Evolutionary conservation across 2,329 filamentous ascomycete species (phyloP), one percentile per base, ranked within the genome.

Genomic region (Cladophialophora carrionii): DNA sequence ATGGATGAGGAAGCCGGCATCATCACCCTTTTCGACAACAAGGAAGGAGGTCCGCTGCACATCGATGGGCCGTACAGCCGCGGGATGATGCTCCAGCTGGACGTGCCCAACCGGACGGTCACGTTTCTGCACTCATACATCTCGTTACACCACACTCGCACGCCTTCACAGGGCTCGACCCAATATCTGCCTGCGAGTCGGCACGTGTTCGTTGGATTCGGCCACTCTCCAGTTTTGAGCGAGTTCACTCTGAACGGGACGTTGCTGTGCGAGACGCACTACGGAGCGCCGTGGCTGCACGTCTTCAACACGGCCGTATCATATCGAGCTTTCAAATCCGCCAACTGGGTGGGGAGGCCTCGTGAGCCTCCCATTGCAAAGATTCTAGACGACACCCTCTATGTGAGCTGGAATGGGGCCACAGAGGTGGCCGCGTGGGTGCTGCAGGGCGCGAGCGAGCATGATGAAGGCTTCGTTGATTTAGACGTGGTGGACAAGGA

Each of bases 191-290:
- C 75, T 0, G 65, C 64, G 22, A 57, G 22, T 6, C 78, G 77
- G 8, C 82, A 84, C 68, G 75, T 78, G 1, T 73, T 85, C 14
- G 75, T 84, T 8, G 81, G 79, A 31, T 85, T 79, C 77, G 82
- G 84, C 10, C 79, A 81, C n/a, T 77, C 77, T 12, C 80, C 82
- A 1, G 78, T 80, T 0, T 80, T 79, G 62, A 82, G 78, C 12
- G 83, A 86, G 69, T 84, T 83, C 69, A 61, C 55, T 14, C 31
- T 56, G 29, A 57, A 67, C 26, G 76, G 75, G 17, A 71, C 72
- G 7, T 72, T 81, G 3, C 75, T 87, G 20, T 85, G 85, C 76
- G 82, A 87, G 64, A 78, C 76, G 5, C 82, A 83, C 70, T 76
- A 85, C 70, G 79, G 70, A 54, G 72, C 58, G 62, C 79, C 66